These are phyloP conservation scores for Penicillium sp. DNA, from an alignment of 2,329 filamentous ascomycete genomes.

Conservation along the genomic window DNA sequence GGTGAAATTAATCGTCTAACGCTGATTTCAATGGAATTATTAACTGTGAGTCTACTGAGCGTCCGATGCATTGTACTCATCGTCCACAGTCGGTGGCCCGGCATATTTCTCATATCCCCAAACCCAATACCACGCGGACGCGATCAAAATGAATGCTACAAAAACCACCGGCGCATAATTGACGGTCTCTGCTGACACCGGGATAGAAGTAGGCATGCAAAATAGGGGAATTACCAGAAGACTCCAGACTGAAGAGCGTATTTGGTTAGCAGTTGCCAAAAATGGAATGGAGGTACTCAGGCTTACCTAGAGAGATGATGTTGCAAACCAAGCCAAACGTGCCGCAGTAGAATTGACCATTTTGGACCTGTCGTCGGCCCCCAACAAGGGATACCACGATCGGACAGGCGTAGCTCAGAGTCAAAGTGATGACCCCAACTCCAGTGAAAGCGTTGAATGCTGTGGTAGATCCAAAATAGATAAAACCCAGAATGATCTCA, in stretches of 20 bases:
- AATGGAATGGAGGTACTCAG: background rate
- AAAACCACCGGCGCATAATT: constrained; percentile 76
- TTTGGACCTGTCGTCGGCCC: constrained; percentile 57
- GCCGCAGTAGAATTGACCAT: constrained; percentile 53
- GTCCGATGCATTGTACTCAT: constrained; percentile 6
- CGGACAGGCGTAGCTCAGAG: constrained; percentile 66
- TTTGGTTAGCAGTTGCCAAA: background rate
- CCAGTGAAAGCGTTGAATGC: constrained; percentile 79
- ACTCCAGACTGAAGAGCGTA: constrained; percentile 52
- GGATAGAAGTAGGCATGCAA: constrained; percentile 55
- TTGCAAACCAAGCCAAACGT: constrained; percentile 62
- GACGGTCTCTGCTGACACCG: constrained; percentile 59
- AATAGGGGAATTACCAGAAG: constrained; percentile 68
- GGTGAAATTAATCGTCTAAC: background rate
- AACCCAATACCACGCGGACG: constrained; percentile 65
- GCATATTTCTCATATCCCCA: constrained; percentile 64
- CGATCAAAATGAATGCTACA: constrained; percentile 62
- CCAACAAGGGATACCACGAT: constrained; percentile 61
- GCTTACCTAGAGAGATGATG: constrained; percentile 60
- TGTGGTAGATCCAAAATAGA: constrained; percentile 73
- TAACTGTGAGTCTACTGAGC: background rate
- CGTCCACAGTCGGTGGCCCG: constrained; percentile 19
- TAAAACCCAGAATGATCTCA: constrained; percentile 69
- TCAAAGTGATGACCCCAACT: constrained; percentile 74
- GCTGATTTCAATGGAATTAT: background rate